Base-by-base conservation (phyloP, 2,329 filamentous ascomycete genomes). In the Venturia carpophila region DNA sequence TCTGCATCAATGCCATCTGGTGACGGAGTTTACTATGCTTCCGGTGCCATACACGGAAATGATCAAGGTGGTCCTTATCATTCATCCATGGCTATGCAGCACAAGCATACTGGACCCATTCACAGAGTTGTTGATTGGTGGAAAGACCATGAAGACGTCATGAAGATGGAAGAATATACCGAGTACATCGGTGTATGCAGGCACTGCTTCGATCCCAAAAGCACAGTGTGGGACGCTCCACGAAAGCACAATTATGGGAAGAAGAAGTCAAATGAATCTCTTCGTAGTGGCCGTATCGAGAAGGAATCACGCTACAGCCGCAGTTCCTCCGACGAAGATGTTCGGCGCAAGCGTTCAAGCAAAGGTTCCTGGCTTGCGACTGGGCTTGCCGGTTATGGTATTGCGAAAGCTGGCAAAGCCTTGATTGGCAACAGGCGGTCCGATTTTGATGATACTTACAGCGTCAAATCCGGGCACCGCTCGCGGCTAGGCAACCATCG, bases 131-230 rank as follows among this genome's bases (percentile, higher is more conserved):
- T 84, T 47, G 82, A 84, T 69, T 87, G 81, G 78, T 87, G 82
- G 82, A 84, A 80, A 71, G 85, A 84, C 67, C 80, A 84, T 1
- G 84, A 87, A 67, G 85, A 84, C n/a, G 84, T 87, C 0, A 81
- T 80, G 21, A 82, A 82, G 71, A 87, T 86, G 76, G 85, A 88
- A 72, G 84, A 87, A 71, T 88, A 88, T 70, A 87, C 85, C 1
- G 84, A 88, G 73, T 82, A 83, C 66, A 87, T 87, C 69, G 85
- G 85, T 27, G 82, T 87, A 2, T 88, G 85, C 75, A 84, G 81
- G 68, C 77, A 85, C 69, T 88, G 85, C 71, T 88, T 88, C 70
- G 84, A 87, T 67, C 84, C 85, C 7, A 78, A 80, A 10, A 82
- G 81, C 19, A 80, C 78, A 3, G 79, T 82, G 3, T 72, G 75